Conservation (phyloP, 768 basidiomycete genomes). For the Tricholomella constricta region DNA sequence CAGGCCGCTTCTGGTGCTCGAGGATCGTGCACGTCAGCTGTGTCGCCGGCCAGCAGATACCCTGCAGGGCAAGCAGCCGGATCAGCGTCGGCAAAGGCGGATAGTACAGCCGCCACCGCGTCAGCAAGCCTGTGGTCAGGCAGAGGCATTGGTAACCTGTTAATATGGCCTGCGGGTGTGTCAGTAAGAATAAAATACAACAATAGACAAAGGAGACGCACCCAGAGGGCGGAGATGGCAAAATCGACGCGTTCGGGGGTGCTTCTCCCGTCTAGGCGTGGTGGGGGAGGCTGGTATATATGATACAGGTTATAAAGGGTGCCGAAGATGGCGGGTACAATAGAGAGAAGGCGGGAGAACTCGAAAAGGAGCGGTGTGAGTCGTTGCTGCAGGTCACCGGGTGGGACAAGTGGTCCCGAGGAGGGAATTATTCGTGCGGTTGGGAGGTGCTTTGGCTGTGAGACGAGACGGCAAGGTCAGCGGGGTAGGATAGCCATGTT, state of each 20-base stretch:
- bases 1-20: conserved; percentile 67
- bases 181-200: conserved; percentile 1
- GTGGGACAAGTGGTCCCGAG: conserved; percentile 52
- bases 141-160: conserved; percentile 89
- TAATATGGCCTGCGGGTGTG: conserved; percentile 60
- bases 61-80: conserved; percentile 88
- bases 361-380: conserved; percentile 69
- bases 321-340: conserved; percentile 74
- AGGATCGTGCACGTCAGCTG: conserved; percentile 80
- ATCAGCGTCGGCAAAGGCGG: conserved; percentile 85
- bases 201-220: conserved; percentile 29
- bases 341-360: conserved; percentile 65
- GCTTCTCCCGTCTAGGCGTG: conserved; percentile 21
- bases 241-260: conserved; percentile 64
- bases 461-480: not conserved
- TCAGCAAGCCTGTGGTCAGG: conserved; percentile 86
- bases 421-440: conserved; percentile 62
- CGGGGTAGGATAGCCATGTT: not conserved
- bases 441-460: conserved; percentile 64
- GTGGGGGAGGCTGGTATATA: conserved; percentile 44
- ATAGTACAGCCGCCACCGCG: conserved; percentile 92
- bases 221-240: conserved; percentile 73
- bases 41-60: conserved; percentile 96
- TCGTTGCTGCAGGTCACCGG: conserved; percentile 43
- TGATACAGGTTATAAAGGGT: conserved; percentile 55